Percentiles rank a stretch among this genome's conserved stretches.
Evolutionary conservation across 768 basidiomycete genomes (phyloP).

Genomic region (Steccherinum ochraceum): DNA sequence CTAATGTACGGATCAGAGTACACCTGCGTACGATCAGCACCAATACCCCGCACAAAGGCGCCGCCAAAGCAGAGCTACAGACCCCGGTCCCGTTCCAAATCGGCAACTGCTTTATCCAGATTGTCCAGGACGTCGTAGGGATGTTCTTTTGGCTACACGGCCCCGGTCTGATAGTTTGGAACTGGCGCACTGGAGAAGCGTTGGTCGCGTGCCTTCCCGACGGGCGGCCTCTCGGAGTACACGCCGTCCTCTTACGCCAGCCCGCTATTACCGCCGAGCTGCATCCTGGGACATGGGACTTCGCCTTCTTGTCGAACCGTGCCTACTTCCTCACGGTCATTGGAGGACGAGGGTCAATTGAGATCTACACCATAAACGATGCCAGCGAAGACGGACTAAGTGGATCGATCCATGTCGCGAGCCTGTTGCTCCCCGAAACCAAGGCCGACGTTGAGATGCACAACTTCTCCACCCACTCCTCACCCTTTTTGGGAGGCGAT

Average conservation of each 20-base stretch:
- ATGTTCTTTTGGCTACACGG: conserved; percentile 34
- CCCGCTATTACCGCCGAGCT: conserved; percentile 12
- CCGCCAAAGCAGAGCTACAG: conserved; percentile 21
- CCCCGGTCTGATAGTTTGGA: conserved; percentile 40
- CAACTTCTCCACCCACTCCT: conserved; percentile 19
- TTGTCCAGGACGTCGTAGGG: conserved; percentile 49
- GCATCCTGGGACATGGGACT: conserved; percentile 30
- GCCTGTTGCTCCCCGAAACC: conserved; percentile 20
- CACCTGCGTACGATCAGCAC: conserved; percentile 36
- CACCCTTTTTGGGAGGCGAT: conserved; percentile 19
- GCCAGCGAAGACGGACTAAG: neutral
- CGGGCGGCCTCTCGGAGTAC: neutral
- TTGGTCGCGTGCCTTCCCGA: conserved; percentile 33
- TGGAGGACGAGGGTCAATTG: conserved; percentile 29
- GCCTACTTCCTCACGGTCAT: conserved; percentile 37
- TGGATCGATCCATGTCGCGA: conserved; percentile 13
- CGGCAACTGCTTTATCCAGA: conserved; percentile 36
- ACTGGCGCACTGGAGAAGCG: conserved; percentile 40
- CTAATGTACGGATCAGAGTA: conserved; percentile 23
- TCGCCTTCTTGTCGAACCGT: conserved; percentile 39
- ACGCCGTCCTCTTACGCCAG: neutral
- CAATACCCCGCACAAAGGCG: conserved; percentile 36
- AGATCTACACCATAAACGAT: conserved; percentile 34
- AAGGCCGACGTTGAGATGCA: conserved; percentile 7
- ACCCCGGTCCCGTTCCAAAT: conserved; percentile 22